Base-by-base conservation (phyloP, 1,284 basidiomycete species). In the Tilletia horrida region DNA sequence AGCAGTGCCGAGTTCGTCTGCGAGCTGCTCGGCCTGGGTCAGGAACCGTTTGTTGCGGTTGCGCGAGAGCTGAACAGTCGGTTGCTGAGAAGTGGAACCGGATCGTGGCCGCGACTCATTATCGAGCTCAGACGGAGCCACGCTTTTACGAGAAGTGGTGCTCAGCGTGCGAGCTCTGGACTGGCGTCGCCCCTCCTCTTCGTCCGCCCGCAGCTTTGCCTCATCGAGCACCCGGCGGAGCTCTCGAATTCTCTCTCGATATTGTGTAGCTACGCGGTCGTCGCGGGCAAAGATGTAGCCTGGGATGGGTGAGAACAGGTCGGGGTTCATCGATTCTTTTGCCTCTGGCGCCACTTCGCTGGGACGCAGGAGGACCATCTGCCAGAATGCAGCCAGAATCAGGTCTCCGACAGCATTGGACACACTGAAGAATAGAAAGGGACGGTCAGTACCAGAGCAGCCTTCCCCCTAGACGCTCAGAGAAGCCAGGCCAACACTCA, bases 331-430 rank as follows among this genome's bases (percentile, higher is more conserved):
- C 9, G 47, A 29, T 18, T 11, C 42, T 25, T 68, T 29, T 23
- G 44, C 40, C 23, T 62, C 64, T 23, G 63, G 42, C 7, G 66
- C 67, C 14, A 68, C 61, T 23, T 70, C 66, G 62, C 21, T 23
- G 13, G 62, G 42, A 35, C 29, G 62, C 25, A 78, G 64, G 44
- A 61, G 66, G 55, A 79, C 59, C 11, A 69, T 45, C 1, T 69
- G 63, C 79, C 79, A 81, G 1, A 81, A 55, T 21, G 78, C 70
- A 71, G 78, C 72, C 18, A 81, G 68, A 14, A 81, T 25, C 18
- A 81, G 67, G 69, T 81, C 79, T n/a, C 70, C 70, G 21, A 71
- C 67, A 1, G 78, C 76, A 44, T 81, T 81, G 8, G 73, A 68
- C 35, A 81, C 70, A 61, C 40, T 59, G 55, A 14, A 29, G 27